These are phyloP conservation scores for Mycosphaerella arachidis DNA, from an alignment of 2,329 filamentous ascomycete species.

Conservation along the genomic window DNA sequence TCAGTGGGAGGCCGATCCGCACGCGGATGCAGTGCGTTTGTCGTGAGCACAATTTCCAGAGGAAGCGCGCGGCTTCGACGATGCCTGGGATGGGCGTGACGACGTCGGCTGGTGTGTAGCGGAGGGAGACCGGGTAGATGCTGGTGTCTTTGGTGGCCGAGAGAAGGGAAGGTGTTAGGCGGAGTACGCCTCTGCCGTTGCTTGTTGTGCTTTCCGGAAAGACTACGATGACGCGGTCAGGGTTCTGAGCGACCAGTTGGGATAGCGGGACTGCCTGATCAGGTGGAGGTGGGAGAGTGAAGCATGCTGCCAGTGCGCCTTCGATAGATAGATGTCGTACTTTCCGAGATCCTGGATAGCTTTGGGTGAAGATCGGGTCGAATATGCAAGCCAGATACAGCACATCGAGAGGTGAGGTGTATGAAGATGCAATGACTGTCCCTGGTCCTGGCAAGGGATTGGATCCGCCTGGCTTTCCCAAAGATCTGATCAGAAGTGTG, in stretches of 20 bases:
- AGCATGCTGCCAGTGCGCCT: slow-evolving; percentile 63
- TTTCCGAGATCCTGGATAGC: slow-evolving; percentile 62
- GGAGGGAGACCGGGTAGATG: slow-evolving; percentile 85
- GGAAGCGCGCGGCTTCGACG: slow-evolving; percentile 60
- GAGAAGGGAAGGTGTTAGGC: slow-evolving; percentile 73
- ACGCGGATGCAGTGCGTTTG: slow-evolving; percentile 89
- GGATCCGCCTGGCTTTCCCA: slow-evolving; percentile 65
- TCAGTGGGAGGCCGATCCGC: slow-evolving; percentile 70
- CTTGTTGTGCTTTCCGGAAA: slow-evolving; percentile 95
- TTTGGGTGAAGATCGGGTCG: slow-evolving; percentile 87
- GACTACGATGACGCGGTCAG: slow-evolving; percentile 71
- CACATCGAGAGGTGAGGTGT: slow-evolving; percentile 87
- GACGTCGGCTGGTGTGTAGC: slow-evolving; percentile 83
- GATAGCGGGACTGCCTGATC: slow-evolving; percentile 33
- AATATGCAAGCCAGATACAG: slow-evolving; percentile 94
- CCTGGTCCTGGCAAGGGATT: slow-evolving; percentile 64
- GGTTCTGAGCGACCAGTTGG: slow-evolving; percentile 61
- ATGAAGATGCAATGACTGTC: slow-evolving; percentile 82
- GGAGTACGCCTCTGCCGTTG: slow-evolving; percentile 85
- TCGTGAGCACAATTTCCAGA: slow-evolving; percentile 80
- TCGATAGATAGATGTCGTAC: slow-evolving; percentile 75
- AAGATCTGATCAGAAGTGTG: slow-evolving; percentile 44
- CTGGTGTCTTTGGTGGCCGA: slow-evolving; percentile 61
- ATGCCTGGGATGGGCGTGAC: slow-evolving; percentile 78
- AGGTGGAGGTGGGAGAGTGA: slow-evolving; percentile 19